These are phyloP conservation scores for Penicillium paxilli DNA, from an alignment of 495 filamentous ascomycete species.

Conservation along the genomic window DNA sequence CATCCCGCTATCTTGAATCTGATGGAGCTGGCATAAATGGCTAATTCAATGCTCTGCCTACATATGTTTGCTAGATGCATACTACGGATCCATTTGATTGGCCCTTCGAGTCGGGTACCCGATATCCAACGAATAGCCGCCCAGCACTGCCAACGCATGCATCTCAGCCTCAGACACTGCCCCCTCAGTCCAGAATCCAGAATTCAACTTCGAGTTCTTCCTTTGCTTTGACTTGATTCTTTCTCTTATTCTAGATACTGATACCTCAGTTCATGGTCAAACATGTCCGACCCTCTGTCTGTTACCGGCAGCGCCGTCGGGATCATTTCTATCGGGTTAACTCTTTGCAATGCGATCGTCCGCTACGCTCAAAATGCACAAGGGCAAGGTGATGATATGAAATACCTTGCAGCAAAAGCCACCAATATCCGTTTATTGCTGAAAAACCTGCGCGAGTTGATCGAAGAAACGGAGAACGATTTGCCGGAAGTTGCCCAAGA, in stretches of 20 bases:
- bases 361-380: background rate
- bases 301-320: conserved; percentile 3
- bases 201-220: too few species aligned
- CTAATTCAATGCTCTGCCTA: too few species aligned
- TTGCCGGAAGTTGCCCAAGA: background rate
- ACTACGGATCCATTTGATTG: too few species aligned
- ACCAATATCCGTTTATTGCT: background rate
- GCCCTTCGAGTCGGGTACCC: too few species aligned
- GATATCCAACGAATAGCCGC: too few species aligned
- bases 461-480: background rate
- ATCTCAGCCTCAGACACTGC: background rate
- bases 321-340: conserved; percentile 4
- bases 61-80: too few species aligned
- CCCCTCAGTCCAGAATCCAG: background rate
- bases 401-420: conserved; percentile 1
- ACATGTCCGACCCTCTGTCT: conserved; percentile 7
- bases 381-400: background rate
- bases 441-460: background rate
- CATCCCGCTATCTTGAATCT: too few species aligned
- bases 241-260: background rate
- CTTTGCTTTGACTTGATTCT: background rate
- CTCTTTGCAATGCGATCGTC: background rate
- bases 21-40: too few species aligned
- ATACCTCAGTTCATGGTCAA: background rate
- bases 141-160: background rate